Percentiles rank a stretch among this genome's conserved stretches.
phyloP scores from a whole-genome alignment of 2,329 filamentous ascomycete genomes.

The Claviceps digitariae region DNA sequence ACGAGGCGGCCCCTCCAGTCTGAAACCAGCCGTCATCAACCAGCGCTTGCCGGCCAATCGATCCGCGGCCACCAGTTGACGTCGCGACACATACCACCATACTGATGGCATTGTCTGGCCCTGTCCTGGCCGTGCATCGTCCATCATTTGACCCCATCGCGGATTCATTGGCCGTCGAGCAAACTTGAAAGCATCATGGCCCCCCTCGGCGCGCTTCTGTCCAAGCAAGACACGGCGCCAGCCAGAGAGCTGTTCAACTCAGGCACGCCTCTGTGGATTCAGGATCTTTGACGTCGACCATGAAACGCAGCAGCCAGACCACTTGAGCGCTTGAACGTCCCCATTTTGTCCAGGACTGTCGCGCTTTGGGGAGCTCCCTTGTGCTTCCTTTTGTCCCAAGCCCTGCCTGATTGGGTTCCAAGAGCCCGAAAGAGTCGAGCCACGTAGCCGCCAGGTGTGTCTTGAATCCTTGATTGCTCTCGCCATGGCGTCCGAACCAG shows the following conservation, averaged over 20 bases:
- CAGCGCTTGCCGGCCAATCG: background rate
- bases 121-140: background rate
- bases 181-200: too few species aligned
- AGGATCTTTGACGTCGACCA: background rate
- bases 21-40: background rate
- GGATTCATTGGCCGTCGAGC: background rate
- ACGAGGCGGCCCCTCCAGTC: too few species aligned
- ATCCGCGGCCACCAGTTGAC: background rate
- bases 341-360: background rate
- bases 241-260: too few species aligned
- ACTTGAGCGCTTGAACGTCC: background rate
- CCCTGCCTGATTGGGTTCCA: background rate
- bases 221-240: too few species aligned
- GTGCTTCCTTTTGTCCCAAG: background rate
- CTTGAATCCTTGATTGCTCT: background rate
- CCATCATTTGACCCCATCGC: background rate
- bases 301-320: conserved; percentile 1
- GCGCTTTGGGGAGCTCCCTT: background rate
- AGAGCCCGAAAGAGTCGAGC: background rate
- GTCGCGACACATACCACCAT: background rate
- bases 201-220: background rate
- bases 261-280: background rate
- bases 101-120: background rate
- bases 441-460: background rate
- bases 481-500: background rate